Conservation (phyloP, 805 yeast species). For the Metschnikowia henanensis region DNA sequence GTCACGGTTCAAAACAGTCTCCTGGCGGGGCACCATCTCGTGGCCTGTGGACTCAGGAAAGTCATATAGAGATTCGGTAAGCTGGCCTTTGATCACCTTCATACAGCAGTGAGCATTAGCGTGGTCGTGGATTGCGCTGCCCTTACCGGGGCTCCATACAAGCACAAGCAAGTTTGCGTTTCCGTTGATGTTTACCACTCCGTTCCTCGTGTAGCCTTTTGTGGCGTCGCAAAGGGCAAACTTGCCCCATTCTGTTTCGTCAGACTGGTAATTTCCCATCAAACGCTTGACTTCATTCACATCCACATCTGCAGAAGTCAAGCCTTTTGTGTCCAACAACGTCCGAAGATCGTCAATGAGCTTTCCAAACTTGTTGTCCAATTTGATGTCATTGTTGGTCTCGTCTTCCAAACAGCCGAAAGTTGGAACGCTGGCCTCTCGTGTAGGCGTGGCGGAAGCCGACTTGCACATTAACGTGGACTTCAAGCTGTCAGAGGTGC, state of each 20-base stretch:
- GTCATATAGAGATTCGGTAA: slow-evolving; percentile 57
- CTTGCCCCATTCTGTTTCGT: slow-evolving; percentile 54
- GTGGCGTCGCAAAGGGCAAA: slow-evolving; percentile 55
- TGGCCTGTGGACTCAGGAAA: slow-evolving; percentile 40
- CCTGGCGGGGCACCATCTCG: slow-evolving; percentile 24
- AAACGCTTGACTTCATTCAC: slow-evolving; percentile 43
- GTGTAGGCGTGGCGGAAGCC: slow-evolving; percentile 6
- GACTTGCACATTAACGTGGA: slow-evolving; percentile 12
- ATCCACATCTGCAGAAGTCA: slow-evolving; percentile 51
- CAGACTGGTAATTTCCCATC: slow-evolving; percentile 49
- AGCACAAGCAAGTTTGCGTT: slow-evolving; percentile 66
- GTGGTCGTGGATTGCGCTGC: slow-evolving; percentile 71
- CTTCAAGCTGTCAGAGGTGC: slow-evolving; percentile 8
- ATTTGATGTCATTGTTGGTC: slow-evolving; percentile 17
- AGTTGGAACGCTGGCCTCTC: slow-evolving; percentile 11
- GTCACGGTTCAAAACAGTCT: slow-evolving; percentile 33
- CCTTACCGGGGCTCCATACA: slow-evolving; percentile 70
- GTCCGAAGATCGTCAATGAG: slow-evolving; percentile 30
- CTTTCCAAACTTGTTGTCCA: slow-evolving; percentile 19
- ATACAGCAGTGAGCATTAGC: slow-evolving; percentile 76
- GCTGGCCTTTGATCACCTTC: slow-evolving; percentile 61
- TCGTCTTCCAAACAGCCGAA: slow-evolving; percentile 20
- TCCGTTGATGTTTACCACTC: slow-evolving; percentile 68
- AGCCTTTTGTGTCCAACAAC: slow-evolving; percentile 34
- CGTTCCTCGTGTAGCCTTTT: slow-evolving; percentile 62